Conservation (phyloP, 495 filamentous ascomycete genomes). For the Annulohypoxylon moriforme region DNA sequence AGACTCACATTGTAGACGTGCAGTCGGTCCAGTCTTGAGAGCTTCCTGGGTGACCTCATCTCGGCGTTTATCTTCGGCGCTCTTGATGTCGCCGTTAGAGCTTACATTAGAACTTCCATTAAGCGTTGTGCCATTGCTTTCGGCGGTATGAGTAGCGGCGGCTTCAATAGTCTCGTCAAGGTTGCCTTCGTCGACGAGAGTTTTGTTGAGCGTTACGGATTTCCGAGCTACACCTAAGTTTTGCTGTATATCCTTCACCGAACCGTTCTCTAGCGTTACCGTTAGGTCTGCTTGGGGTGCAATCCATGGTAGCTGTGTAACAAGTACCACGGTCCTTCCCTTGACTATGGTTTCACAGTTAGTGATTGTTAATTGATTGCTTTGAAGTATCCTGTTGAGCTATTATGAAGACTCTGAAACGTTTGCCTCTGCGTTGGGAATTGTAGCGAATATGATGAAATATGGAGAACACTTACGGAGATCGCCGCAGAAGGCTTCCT, state of each 20-base stretch:
- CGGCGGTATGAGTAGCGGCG: constrained; percentile 22
- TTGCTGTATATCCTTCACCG: constrained; percentile 47
- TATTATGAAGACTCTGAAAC: not conserved
- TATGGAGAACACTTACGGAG: constrained; percentile 47
- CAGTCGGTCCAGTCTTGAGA: constrained; percentile 48
- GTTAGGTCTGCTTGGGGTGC: constrained; percentile 59
- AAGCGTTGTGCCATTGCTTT: constrained; percentile 19
- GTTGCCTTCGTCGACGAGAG: constrained; percentile 34
- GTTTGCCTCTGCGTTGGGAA: not conserved
- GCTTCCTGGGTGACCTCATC: constrained; percentile 49
- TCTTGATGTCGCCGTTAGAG: constrained; percentile 34
- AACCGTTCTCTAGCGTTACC: constrained; percentile 57
- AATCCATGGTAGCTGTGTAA: constrained; percentile 58
- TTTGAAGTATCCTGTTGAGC: not conserved
- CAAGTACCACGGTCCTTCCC: constrained; percentile 52
- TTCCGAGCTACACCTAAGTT: constrained; percentile 52
- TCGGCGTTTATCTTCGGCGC: constrained; percentile 41
- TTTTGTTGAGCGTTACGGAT: constrained; percentile 43
- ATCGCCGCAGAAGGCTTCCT: constrained; percentile 64
- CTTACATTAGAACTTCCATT: constrained; percentile 41
- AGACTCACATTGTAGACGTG: constrained; percentile 50
- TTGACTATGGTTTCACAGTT: constrained; percentile 31
- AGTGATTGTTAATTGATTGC: not conserved
- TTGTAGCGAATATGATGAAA: constrained; percentile 23
- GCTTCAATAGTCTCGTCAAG: constrained; percentile 41